A percentile compares a stretch with the other conserved stretches of the same genome.
These are phyloP conservation scores for Hericium coralloides DNA, from an alignment of 768 basidiomycete genomes.

Conservation along the genomic window DNA sequence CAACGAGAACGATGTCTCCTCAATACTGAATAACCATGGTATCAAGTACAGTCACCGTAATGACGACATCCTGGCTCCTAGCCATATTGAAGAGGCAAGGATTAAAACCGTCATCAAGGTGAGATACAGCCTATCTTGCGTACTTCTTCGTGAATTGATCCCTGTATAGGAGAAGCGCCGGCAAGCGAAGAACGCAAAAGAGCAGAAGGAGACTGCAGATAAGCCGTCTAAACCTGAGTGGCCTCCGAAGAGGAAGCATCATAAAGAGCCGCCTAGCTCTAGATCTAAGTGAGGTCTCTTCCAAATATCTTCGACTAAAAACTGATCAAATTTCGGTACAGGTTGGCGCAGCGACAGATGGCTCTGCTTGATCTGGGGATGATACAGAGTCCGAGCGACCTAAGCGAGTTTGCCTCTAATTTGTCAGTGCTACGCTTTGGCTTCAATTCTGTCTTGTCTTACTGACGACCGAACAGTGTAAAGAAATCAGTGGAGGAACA, in stretches of 20 bases:
- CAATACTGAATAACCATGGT: constrained; percentile 49
- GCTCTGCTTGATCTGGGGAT: constrained; percentile 58
- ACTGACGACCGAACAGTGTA: constrained; percentile 4
- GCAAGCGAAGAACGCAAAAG: constrained; percentile 15
- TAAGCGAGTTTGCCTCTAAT: constrained; percentile 49
- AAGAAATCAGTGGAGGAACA: constrained; percentile 18
- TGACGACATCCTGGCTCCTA: constrained; percentile 59
- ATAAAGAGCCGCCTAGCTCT: constrained; percentile 36
- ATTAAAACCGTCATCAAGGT: constrained; percentile 47
- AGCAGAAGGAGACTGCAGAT: constrained; percentile 12
- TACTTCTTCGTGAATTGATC: background rate
- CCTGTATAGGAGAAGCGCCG: constrained; percentile 17
- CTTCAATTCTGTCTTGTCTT: background rate
- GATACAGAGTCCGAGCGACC: constrained; percentile 41
- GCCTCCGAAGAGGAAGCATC: constrained; percentile 59
- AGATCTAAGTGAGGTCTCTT: constrained; percentile 39
- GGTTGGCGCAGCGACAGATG: constrained; percentile 43
- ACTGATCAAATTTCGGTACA: constrained; percentile 17
- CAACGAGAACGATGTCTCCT: constrained; percentile 42
- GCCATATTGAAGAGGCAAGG: constrained; percentile 58
- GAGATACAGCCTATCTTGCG: constrained; percentile 2
- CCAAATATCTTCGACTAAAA: background rate
- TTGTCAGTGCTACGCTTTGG: constrained; percentile 40
- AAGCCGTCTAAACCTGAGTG: constrained; percentile 37
- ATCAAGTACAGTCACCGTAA: constrained; percentile 71